phyloP scores from a whole-genome alignment of 306 rosid species.

The Echinosophora koreensis region DNA sequence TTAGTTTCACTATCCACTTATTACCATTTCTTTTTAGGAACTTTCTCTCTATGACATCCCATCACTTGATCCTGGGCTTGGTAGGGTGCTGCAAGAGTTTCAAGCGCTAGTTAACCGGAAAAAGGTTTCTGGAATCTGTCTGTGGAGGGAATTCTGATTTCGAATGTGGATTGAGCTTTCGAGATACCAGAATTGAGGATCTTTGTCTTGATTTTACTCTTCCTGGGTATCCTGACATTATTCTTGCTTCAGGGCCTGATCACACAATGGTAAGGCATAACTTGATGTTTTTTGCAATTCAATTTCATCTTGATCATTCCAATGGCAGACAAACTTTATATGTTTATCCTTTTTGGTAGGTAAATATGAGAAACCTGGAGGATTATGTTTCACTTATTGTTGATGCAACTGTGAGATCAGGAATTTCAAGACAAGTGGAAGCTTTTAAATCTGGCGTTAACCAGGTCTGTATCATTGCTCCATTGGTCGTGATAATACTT shows the following conservation, averaged over 20 bases:
- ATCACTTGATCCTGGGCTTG: constrained; percentile 89
- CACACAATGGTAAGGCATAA: constrained; percentile 61
- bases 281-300: constrained; percentile 33
- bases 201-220: constrained; percentile 95
- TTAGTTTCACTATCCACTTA: constrained; percentile 36
- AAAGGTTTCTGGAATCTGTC: constrained; percentile 54
- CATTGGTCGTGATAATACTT: constrained; percentile 31
- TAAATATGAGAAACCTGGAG: constrained; percentile 76
- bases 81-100: constrained; percentile 81
- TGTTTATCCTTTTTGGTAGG: constrained; percentile 63
- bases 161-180: constrained; percentile 57
- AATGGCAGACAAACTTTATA: constrained; percentile 8
- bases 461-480: constrained; percentile 62
- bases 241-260: constrained; percentile 66
- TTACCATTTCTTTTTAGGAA: constrained; percentile 58
- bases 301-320: constrained; percentile 32
- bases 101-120: constrained; percentile 76
- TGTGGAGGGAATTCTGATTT: constrained; percentile 52
- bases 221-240: constrained; percentile 89
- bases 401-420: constrained; percentile 80
- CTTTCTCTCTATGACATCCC: constrained; percentile 81
- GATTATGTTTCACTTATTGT: constrained; percentile 73
- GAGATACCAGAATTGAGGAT: constrained; percentile 78
- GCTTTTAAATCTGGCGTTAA: constrained; percentile 93
- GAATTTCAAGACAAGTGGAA: constrained; percentile 90